Conservation (phyloP, 1,284 basidiomycete species). For the Stereum hirsutum region DNA sequence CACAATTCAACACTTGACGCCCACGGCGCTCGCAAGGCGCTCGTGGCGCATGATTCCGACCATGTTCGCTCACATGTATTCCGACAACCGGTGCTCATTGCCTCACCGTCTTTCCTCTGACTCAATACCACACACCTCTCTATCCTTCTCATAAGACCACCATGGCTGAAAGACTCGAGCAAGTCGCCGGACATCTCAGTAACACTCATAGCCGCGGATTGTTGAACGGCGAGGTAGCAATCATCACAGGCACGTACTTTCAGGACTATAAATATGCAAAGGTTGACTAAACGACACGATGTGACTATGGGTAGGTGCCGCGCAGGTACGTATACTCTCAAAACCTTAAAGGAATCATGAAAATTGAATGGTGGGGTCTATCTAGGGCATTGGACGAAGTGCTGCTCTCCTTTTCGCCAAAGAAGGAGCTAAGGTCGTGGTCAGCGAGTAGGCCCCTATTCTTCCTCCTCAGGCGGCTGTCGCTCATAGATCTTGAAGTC, state of each 20-base stretch:
- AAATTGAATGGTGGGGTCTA: too few species aligned
- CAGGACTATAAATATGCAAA: background rate
- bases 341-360: too few species aligned
- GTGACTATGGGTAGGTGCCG: constrained; percentile 44
- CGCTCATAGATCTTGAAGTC: constrained; percentile 27
- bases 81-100: too few species aligned
- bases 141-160: constrained; percentile 1
- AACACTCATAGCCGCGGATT: constrained; percentile 54
- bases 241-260: constrained; percentile 61
- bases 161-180: constrained; percentile 61
- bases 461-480: constrained; percentile 1
- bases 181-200: constrained; percentile 62
- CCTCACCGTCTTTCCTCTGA: too few species aligned
- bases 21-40: too few species aligned
- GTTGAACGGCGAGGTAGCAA: constrained; percentile 71
- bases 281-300: background rate
- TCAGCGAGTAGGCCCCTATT: constrained; percentile 53
- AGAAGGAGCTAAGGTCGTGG: constrained; percentile 83
- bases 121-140: too few species aligned
- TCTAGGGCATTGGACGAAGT: constrained; percentile 72
- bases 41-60: too few species aligned
- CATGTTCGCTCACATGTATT: too few species aligned
- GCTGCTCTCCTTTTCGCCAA: constrained; percentile 73
- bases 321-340: constrained; percentile 41
- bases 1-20: too few species aligned